phyloP scores from a whole-genome alignment of 2,329 filamentous ascomycete genomes.

The Diaporthe citriasiana region DNA sequence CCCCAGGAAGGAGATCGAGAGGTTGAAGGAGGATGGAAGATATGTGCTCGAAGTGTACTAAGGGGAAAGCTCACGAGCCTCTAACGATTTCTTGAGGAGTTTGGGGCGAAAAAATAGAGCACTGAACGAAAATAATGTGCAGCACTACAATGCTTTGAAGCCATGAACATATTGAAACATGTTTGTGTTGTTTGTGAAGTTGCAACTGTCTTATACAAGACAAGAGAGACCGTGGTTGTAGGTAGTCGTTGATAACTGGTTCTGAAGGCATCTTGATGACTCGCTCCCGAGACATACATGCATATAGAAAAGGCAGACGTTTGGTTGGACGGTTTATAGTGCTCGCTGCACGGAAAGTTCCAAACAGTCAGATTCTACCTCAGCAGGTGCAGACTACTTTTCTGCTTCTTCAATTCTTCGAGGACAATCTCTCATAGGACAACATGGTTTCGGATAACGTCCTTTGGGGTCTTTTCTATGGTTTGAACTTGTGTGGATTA shows the following conservation, averaged over 20 bases:
- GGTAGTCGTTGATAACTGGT: background rate
- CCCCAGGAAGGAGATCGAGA: constrained; percentile 91
- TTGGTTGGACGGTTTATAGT: background rate
- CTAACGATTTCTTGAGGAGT: background rate
- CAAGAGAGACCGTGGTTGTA: background rate
- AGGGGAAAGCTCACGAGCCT: background rate
- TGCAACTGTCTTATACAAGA: background rate
- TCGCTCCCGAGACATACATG: background rate
- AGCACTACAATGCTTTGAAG: background rate
- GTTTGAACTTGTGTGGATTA: background rate
- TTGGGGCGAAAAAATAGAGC: background rate
- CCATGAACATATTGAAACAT: background rate
- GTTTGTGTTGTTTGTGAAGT: background rate
- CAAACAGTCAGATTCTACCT: background rate
- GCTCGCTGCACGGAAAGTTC: background rate
- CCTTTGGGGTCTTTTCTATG: too few relatives aligned
- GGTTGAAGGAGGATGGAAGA: constrained; percentile 92
- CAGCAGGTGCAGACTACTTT: background rate
- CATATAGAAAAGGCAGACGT: background rate
- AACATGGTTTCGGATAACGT: background rate
- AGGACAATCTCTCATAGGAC: background rate
- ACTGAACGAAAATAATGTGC: constrained; percentile 4
- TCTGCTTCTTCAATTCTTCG: background rate
- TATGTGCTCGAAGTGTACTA: constrained; percentile 99
- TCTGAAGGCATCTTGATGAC: background rate